Evolutionary conservation across 2,329 filamentous ascomycete genomes (phyloP).

Genomic region (Anthostomella pinea): DNA sequence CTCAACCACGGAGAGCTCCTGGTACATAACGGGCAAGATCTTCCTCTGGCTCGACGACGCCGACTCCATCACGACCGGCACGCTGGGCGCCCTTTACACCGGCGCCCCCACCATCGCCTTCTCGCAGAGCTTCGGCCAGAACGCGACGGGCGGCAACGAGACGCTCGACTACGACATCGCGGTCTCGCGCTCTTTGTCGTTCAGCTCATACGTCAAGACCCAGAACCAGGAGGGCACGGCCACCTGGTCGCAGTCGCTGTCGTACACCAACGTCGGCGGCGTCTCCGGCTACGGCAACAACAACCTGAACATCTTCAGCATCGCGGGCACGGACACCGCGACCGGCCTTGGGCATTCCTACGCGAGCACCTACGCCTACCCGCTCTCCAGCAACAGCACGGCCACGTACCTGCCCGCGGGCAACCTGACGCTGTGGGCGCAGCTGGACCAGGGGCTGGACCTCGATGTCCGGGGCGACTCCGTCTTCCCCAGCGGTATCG

Average conservation of each 20-base stretch:
- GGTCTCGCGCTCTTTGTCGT: constrained; percentile 52
- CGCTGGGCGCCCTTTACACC: constrained; percentile 29
- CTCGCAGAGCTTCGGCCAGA: constrained; percentile 45
- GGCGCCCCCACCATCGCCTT: constrained; percentile 46
- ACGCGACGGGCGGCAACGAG: constrained; percentile 53
- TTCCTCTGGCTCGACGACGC: constrained; percentile 69
- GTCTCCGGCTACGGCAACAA: constrained; percentile 28
- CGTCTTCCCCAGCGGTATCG: constrained; percentile 57
- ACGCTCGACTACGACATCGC: constrained; percentile 57
- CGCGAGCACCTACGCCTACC: constrained; percentile 52
- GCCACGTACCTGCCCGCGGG: constrained; percentile 41
- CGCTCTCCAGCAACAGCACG: constrained; percentile 55
- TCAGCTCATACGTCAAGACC: constrained; percentile 51
- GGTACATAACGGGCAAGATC: constrained; percentile 76
- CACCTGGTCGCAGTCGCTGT: constrained; percentile 56
- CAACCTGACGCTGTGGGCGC: constrained; percentile 44
- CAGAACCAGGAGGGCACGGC: constrained; percentile 40
- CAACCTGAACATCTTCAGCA: constrained; percentile 32
- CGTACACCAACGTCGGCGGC: constrained; percentile 52
- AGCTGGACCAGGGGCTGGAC: constrained; percentile 40
- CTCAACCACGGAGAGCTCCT: constrained; percentile 59
- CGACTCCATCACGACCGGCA: constrained; percentile 51
- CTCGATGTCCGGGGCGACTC: constrained; percentile 37
- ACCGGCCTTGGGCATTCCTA: constrained; percentile 32
- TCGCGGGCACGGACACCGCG: constrained; percentile 43